Evolutionary conservation across 306 rosid genomes (phyloP).

Genomic region (Abrus precatorius): DNA sequence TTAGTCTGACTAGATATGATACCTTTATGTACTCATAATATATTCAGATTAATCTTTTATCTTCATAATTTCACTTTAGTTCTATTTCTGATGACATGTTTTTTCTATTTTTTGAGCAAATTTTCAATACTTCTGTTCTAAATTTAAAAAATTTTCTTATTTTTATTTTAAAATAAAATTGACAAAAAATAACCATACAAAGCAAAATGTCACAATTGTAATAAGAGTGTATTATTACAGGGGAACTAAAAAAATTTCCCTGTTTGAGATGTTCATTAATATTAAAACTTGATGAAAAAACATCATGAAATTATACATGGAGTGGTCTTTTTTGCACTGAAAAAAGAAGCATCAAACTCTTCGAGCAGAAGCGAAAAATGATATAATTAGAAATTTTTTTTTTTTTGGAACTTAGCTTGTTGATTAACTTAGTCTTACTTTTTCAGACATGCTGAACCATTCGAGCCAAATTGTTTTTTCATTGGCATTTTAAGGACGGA

Average conservation of each 20-base stretch:
- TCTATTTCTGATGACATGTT: too few species aligned
- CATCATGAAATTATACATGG: slow-evolving; percentile 20
- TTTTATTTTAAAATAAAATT: background rate
- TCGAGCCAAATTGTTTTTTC: slow-evolving; percentile 98
- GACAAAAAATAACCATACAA: background rate
- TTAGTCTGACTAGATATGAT: slow-evolving; percentile 25
- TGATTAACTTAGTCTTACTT: slow-evolving; percentile 43
- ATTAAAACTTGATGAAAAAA: slow-evolving; percentile 28
- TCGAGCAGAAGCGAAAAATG: background rate
- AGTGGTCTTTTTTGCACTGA: slow-evolving; percentile 13
- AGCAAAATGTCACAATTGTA: background rate
- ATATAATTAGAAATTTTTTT: too few species aligned
- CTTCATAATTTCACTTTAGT: background rate
- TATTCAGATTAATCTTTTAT: background rate
- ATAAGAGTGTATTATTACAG: background rate
- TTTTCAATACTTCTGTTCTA: too few species aligned
- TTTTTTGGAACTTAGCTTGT: slow-evolving; percentile 21
- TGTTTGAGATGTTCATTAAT: background rate
- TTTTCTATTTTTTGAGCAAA: background rate
- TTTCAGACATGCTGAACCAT: slow-evolving; percentile 97
- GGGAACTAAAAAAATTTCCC: background rate
- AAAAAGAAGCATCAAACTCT: slow-evolving; percentile 2
- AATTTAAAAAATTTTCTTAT: background rate
- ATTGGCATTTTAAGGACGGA: slow-evolving; percentile 97
- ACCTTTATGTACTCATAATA: background rate